Evolutionary conservation across 2,329 filamentous ascomycete species (phyloP).

Genomic region (Hypoxylon sp.): DNA sequence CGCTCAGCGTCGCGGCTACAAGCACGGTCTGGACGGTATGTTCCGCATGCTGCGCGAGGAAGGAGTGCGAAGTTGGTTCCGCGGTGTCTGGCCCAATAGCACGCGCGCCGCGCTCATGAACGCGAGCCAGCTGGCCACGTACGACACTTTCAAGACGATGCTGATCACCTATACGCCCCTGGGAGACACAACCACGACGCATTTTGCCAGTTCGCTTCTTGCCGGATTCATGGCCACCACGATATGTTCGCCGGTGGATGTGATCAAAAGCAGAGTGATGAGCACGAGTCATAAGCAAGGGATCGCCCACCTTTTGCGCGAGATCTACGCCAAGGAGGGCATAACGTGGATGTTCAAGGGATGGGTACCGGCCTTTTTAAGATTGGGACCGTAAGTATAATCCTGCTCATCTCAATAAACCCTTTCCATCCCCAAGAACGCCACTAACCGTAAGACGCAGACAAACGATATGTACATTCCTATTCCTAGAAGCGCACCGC

Average conservation of each 20-base stretch:
- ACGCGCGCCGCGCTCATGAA: constrained; percentile 89
- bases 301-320: constrained; percentile 70
- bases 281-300: constrained; percentile 67
- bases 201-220: constrained; percentile 81
- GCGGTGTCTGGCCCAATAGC: constrained; percentile 87
- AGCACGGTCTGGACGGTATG: constrained; percentile 87
- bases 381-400: constrained; percentile 74
- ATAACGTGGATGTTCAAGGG: constrained; percentile 88
- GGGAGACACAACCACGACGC: constrained; percentile 77
- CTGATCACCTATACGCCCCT: constrained; percentile 76
- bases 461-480: constrained; percentile 88
- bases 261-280: constrained; percentile 92
- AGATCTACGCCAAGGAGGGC: constrained; percentile 79
- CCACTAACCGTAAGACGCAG: constrained; percentile 51
- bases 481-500: constrained; percentile 90
- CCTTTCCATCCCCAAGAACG: background rate
- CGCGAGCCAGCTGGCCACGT: constrained; percentile 83
- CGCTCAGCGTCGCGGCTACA: constrained; percentile 85
- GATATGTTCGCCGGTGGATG: constrained; percentile 86
- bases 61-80: constrained; percentile 80
- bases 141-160: constrained; percentile 82
- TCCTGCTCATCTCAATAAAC: background rate
- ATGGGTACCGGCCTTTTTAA: constrained; percentile 82
- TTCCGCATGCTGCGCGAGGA: constrained; percentile 89
- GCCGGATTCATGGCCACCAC: constrained; percentile 88